Conservation (phyloP, 2,329 filamentous ascomycete species). For the Blastomyces emzantsi region DNA sequence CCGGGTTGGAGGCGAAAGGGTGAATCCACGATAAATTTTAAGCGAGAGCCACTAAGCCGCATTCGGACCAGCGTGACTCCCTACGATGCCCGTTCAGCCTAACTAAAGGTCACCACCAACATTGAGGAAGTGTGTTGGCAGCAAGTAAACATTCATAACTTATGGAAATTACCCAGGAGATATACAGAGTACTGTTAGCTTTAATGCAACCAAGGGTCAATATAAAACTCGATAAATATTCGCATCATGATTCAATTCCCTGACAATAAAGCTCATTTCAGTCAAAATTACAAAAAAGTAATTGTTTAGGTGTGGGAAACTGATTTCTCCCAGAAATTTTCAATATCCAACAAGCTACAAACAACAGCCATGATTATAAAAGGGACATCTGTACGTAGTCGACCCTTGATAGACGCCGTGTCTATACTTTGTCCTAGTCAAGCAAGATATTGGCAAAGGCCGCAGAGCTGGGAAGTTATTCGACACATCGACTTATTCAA, state of each 20-base stretch:
- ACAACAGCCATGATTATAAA: neutral
- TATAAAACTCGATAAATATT: neutral
- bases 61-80: constrained; percentile 9
- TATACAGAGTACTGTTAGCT: too few relatives aligned
- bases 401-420: too few relatives aligned
- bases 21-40: constrained; percentile 29
- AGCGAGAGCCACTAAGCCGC: constrained; percentile 28
- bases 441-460: neutral
- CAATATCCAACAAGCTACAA: neutral
- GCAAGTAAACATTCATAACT: too few relatives aligned
- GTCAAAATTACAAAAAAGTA: neutral
- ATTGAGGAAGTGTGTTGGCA: too few relatives aligned
- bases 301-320: neutral
- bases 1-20: neutral
- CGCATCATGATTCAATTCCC: neutral
- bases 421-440: neutral
- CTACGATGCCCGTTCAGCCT: too few relatives aligned
- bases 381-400: too few relatives aligned
- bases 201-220: neutral
- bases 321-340: neutral
- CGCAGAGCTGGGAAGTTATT: neutral
- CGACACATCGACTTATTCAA: neutral
- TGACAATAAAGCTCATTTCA: neutral
- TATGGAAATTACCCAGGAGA: too few relatives aligned
- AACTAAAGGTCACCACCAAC: too few relatives aligned